phyloP scores from a whole-genome alignment of 805 yeast species.

The Pichia phayaonensis region DNA sequence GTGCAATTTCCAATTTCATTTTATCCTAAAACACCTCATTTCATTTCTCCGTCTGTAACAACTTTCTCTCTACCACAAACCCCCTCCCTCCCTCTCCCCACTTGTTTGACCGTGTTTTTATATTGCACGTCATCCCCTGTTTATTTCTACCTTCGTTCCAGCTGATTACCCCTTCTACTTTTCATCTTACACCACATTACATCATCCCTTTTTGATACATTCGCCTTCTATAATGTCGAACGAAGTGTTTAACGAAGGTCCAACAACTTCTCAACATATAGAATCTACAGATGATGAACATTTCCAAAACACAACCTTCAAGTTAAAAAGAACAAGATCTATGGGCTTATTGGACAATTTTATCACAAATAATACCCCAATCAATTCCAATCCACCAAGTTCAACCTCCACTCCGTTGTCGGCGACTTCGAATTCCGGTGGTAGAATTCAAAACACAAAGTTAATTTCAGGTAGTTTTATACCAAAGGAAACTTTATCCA shows the following conservation, averaged over 20 bases:
- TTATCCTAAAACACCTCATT: neutral
- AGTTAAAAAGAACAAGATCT: conserved; percentile 73
- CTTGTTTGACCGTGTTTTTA: neutral
- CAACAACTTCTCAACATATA: conserved; percentile 57
- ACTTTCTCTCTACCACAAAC: neutral
- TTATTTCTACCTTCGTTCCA: neutral
- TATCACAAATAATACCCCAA: conserved; percentile 11
- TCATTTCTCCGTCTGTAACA: neutral
- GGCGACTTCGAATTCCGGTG: neutral
- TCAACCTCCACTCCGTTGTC: neutral
- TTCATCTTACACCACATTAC: neutral
- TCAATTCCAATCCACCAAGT: neutral
- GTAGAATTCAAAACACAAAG: conserved; percentile 4
- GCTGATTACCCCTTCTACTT: neutral
- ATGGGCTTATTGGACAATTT: conserved; percentile 73
- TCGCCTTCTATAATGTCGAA: conserved; percentile 16
- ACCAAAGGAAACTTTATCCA: conserved; percentile 7
- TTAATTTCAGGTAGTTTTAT: conserved; percentile 5
- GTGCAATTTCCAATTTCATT: neutral
- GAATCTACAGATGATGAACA: conserved; percentile 67
- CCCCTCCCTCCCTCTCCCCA: neutral
- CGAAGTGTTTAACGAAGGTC: conserved; percentile 46
- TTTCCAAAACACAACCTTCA: conserved; percentile 63
- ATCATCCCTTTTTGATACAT: neutral
- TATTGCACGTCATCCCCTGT: neutral